Evolutionary conservation across 2,329 filamentous ascomycete species (phyloP).

Genomic region (Alternaria burnsii): DNA sequence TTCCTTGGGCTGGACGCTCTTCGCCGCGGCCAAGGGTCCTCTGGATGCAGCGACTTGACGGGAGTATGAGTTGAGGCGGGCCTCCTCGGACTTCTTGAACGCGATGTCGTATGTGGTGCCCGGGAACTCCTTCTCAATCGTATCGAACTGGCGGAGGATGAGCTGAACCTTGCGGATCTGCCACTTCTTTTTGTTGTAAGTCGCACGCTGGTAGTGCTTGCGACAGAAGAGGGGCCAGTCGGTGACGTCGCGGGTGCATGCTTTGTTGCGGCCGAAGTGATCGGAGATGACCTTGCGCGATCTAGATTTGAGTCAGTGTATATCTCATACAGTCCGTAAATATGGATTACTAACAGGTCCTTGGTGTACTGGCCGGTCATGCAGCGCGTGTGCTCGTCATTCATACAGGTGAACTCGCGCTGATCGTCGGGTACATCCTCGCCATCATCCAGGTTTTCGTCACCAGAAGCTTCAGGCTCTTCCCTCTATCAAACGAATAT

Average conservation of each 20-base stretch:
- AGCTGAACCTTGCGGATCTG: slow-evolving; percentile 45
- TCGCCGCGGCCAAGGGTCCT: slow-evolving; percentile 16
- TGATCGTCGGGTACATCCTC: slow-evolving; percentile 17
- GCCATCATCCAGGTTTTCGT: slow-evolving; percentile 7
- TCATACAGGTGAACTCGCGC: slow-evolving; percentile 45
- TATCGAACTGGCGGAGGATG: slow-evolving; percentile 44
- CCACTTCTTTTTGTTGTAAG: slow-evolving; percentile 49
- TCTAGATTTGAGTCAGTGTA: background rate
- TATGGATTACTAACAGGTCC: slow-evolving; percentile 9
- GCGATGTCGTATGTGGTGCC: slow-evolving; percentile 43
- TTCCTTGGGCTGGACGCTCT: slow-evolving; percentile 15
- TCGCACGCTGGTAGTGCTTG: slow-evolving; percentile 53
- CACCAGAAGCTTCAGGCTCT: background rate
- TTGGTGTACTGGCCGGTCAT: slow-evolving; percentile 46
- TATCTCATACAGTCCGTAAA: background rate
- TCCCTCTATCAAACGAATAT: background rate
- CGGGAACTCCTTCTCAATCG: slow-evolving; percentile 41
- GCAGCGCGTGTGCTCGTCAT: slow-evolving; percentile 43
- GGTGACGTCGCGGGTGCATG: slow-evolving; percentile 41
- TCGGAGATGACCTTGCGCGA: slow-evolving; percentile 53
- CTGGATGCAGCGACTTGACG: slow-evolving; percentile 29
- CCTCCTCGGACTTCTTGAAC: slow-evolving; percentile 49
- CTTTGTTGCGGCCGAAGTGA: slow-evolving; percentile 53
- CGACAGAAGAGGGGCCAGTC: slow-evolving; percentile 50
- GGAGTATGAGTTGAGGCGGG: slow-evolving; percentile 42